Evolutionary conservation across 2,329 filamentous ascomycete species (phyloP), one percentile per base, ranked within the genome.

Genomic region (Sporothrix pseudoabietina): DNA sequence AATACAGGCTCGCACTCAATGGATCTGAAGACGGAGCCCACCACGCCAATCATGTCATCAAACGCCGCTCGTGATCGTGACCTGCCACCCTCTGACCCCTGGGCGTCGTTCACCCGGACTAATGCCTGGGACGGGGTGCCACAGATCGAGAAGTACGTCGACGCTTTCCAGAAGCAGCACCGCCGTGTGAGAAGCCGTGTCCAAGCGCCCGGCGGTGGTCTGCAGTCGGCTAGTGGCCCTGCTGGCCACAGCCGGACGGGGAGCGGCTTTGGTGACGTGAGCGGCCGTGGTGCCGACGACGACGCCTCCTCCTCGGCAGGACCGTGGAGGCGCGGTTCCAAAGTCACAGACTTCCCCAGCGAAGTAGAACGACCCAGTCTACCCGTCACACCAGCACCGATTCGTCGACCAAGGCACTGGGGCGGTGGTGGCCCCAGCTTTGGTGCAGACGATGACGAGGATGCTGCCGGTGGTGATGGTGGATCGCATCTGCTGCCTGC

Each of bases 101-200:
- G 93, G 92, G 87, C 89, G 75, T 86, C 86, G 65, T 97, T 92
- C 80, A 85, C 89, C n/a, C 87, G 90, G 65, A 88, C 86, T 69
- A 99, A 98, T 81, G 94, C 94, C 19, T 99, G 96, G 96, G 96
- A 99, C 78, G 92, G 93, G 71, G 88, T 97, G 71, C 92, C 93
- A 14, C 92, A 93, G 76, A 99, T 99, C 78, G 90, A 93, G 78
- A 88, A 89, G 76, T 99, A 98, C 80, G 92, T 98, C 72, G 92
- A 93, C 76, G 87, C 89, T 71, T 84, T 97, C 72, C 90, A 92
- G 77, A 89, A 90, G 80, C 86, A 88, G 78, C 75, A 77, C 66
- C 83, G 82, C 69, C 83, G 84, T 63, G 77, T 75, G 32, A 81
- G 79, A 74, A 82, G 80, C 75, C 79, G 78, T 32, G 75, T 77